Percentiles rank a stretch among this genome's conserved stretches.
Conservation (phyloP, 176 grass and related monocot species). For the Elaeis guineensis region DNA sequence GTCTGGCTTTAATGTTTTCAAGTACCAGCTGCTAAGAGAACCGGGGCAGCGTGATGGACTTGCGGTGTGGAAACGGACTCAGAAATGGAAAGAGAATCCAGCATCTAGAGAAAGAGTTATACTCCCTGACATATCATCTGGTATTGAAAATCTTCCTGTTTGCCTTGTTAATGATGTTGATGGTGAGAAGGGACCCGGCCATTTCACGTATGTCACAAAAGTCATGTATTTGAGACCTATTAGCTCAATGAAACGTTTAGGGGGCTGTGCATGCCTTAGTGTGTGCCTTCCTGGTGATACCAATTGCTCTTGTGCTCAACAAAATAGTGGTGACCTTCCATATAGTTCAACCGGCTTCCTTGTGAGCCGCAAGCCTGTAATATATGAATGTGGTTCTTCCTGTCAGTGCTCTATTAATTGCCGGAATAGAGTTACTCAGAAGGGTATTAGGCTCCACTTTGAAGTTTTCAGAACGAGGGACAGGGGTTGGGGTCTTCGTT, state of each 20-base stretch:
- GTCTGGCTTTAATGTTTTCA: constrained; percentile 56
- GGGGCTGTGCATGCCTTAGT: constrained; percentile 50
- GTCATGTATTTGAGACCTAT: constrained; percentile 36
- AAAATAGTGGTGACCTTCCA: constrained; percentile 63
- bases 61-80: constrained; percentile 62
- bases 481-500: constrained; percentile 83
- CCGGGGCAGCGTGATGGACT: constrained; percentile 65
- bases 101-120: constrained; percentile 44
- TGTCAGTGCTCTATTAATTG: constrained; percentile 70
- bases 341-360: constrained; percentile 75
- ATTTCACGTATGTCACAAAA: constrained; percentile 62
- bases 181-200: constrained; percentile 53
- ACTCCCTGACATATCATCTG: constrained; percentile 77
- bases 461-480: constrained; percentile 88
- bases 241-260: constrained; percentile 39
- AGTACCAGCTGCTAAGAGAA: constrained; percentile 78
- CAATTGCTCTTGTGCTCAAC: constrained; percentile 47
- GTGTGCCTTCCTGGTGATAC: constrained; percentile 67
- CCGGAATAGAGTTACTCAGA: constrained; percentile 73
- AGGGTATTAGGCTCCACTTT: constrained; percentile 65
- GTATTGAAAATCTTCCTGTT: constrained; percentile 68
- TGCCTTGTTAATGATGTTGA: constrained; percentile 81
- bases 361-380: constrained; percentile 51
- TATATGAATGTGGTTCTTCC: constrained; percentile 68
- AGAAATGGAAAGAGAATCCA: constrained; percentile 76